Percentiles rank a stretch among this genome's conserved stretches.
Evolutionary conservation across 768 basidiomycete species (phyloP).

Genomic region (Trametes cingulata): DNA sequence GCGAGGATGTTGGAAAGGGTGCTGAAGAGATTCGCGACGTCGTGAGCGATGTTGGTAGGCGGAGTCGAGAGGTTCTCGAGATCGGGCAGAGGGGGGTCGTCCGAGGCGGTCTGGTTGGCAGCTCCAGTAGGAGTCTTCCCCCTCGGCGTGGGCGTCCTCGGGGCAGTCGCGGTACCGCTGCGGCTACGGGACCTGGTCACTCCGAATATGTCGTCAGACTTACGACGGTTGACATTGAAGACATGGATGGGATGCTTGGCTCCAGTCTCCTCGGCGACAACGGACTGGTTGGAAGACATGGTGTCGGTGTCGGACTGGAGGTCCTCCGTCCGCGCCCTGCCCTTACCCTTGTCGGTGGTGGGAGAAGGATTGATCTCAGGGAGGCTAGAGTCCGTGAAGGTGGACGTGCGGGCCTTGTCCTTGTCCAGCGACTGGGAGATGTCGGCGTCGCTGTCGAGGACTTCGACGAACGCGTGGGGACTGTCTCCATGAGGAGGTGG

Average conservation of each 20-base stretch:
- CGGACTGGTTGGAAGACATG: conserved; percentile 43
- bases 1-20: conserved; percentile 56
- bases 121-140: conserved; percentile 4
- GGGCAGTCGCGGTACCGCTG: conserved; percentile 8
- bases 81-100: conserved; percentile 52
- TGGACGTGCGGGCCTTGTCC: conserved; percentile 26
- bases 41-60: conserved; percentile 41
- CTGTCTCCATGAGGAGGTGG: conserved; percentile 34
- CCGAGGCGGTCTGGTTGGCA: conserved; percentile 2
- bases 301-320: conserved; percentile 34
- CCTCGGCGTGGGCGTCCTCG: conserved; percentile 12
- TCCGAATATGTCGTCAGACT: conserved; percentile 20
- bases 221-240: conserved; percentile 34
- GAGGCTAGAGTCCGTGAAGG: conserved; percentile 19
- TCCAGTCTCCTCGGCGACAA: conserved; percentile 42
- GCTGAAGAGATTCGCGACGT: conserved; percentile 62
- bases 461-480: conserved; percentile 68
- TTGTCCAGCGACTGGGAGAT: conserved; percentile 28
- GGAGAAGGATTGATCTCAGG: conserved; percentile 12
- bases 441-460: conserved; percentile 45
- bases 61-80: conserved; percentile 36
- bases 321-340: conserved; percentile 34
- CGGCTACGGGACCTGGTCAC: conserved; percentile 13
- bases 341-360: conserved; percentile 52
- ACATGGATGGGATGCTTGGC: conserved; percentile 66